phyloP scores from a whole-genome alignment of 1,284 basidiomycete species.

The Cryptococcus sp. region DNA sequence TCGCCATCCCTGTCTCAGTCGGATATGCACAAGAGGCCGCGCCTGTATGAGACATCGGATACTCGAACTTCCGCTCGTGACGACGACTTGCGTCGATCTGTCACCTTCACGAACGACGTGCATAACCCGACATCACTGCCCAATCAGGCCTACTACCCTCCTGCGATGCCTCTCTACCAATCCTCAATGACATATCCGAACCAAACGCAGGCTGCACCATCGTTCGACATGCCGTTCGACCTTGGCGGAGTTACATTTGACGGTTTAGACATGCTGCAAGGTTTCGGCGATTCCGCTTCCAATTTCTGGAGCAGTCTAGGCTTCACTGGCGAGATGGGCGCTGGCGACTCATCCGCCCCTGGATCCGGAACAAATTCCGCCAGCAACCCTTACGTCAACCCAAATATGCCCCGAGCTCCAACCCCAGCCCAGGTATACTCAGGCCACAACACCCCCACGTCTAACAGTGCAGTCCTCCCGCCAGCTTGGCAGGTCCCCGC shows the following conservation, averaged over 20 bases:
- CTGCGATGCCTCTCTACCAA: not conserved
- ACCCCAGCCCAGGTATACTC: slow-evolving; percentile 6
- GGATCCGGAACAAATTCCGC: not conserved
- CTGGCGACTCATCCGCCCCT: not conserved
- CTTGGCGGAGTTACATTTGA: slow-evolving; percentile 50
- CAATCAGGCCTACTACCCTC: too few species aligned
- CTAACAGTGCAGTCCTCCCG: not conserved
- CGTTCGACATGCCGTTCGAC: slow-evolving; percentile 38
- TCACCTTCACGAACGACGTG: too few species aligned
- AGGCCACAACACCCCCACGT: slow-evolving; percentile 20
- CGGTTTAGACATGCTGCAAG: slow-evolving; percentile 48
- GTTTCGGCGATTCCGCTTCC: slow-evolving; percentile 35
- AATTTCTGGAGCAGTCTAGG: slow-evolving; percentile 34
- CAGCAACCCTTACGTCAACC: not conserved
- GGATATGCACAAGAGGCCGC: slow-evolving; percentile 8
- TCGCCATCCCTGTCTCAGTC: not conserved
- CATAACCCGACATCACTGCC: too few species aligned
- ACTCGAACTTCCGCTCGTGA: slow-evolving; percentile 24
- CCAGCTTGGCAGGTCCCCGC: not conserved
- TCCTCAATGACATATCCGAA: not conserved
- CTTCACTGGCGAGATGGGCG: slow-evolving; percentile 4
- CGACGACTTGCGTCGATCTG: not conserved
- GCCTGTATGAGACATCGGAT: slow-evolving; percentile 33
- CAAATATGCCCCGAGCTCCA: not conserved
- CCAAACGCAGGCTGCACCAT: slow-evolving; percentile 3